Conservation (phyloP, 164 flowering plant genomes). For the Aristolochia californica region DNA sequence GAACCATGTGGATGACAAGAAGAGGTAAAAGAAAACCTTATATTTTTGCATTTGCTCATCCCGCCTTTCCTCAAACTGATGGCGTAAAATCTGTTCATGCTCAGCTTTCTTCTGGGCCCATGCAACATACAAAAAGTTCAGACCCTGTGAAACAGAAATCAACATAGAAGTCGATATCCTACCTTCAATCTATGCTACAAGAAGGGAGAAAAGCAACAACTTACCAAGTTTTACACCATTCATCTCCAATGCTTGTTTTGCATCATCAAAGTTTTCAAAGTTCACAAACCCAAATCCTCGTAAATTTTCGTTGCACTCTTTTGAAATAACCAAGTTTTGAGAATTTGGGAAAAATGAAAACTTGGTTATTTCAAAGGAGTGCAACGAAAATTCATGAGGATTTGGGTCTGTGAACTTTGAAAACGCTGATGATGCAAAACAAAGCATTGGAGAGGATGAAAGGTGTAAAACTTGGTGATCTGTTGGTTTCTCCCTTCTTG, state of each 20-base stretch:
- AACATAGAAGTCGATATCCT: background rate
- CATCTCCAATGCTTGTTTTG: constrained; percentile 57
- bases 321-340: constrained; percentile 45
- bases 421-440: constrained; percentile 55
- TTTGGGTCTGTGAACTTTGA: constrained; percentile 92
- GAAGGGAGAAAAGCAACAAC: background rate
- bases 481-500: background rate
- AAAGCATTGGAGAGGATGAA: constrained; percentile 65
- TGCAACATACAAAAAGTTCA: constrained; percentile 61
- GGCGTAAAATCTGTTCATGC: constrained; percentile 55
- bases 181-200: background rate
- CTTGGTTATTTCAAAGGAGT: constrained; percentile 44
- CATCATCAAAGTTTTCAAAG: constrained; percentile 66
- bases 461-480: constrained; percentile 58
- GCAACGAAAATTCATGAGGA: constrained; percentile 58
- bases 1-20: background rate
- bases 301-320: constrained; percentile 54
- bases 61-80: constrained; percentile 61
- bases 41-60: constrained; percentile 49
- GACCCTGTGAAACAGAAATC: constrained; percentile 36
- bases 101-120: constrained; percentile 86
- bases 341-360: no score
- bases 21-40: constrained; percentile 28
- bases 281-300: constrained; percentile 92
- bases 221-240: constrained; percentile 64